Conservation (phyloP, 2,329 filamentous ascomycete species). For the Calonectria pseudoreteaudii region DNA sequence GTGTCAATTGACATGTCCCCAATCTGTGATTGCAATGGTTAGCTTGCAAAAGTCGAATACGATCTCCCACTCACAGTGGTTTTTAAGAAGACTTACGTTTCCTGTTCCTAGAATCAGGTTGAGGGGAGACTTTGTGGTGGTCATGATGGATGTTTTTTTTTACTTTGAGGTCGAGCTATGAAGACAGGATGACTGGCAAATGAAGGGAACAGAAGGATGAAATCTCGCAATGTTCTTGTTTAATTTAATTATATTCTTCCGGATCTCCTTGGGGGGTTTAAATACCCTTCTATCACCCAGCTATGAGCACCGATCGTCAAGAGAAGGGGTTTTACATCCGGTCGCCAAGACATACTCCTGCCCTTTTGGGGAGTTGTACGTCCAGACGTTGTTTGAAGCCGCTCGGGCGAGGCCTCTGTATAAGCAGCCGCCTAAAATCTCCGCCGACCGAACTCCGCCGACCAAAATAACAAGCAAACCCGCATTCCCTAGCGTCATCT, state of each 20-base stretch:
- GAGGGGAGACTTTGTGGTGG: slow-evolving; percentile 15
- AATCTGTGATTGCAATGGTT: slow-evolving; percentile 24
- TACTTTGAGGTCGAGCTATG: background rate
- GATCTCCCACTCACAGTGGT: accelerated
- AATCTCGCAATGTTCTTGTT: background rate
- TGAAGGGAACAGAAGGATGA: background rate
- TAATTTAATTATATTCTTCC: background rate
- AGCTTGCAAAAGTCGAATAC: background rate
- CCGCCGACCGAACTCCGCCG: no score
- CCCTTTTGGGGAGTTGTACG: slow-evolving; percentile 11
- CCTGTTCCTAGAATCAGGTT: slow-evolving; percentile 35
- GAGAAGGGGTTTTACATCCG: background rate
- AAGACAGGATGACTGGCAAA: background rate
- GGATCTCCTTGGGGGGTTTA: background rate
- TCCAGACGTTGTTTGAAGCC: no score
- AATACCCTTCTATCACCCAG: background rate
- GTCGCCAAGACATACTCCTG: slow-evolving; percentile 28
- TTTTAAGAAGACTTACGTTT: slow-evolving; percentile 20
- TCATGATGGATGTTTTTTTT: slow-evolving; percentile 5
- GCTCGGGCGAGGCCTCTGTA: no score
- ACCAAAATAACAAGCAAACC: no score
- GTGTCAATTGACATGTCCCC: slow-evolving; percentile 36
- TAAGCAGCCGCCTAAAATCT: no score
- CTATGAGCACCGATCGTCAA: background rate
- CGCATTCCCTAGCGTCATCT: no score